phyloP scores from a whole-genome alignment of 2,329 filamentous ascomycete genomes.

The Chrysoporthe deuterocubensis region DNA sequence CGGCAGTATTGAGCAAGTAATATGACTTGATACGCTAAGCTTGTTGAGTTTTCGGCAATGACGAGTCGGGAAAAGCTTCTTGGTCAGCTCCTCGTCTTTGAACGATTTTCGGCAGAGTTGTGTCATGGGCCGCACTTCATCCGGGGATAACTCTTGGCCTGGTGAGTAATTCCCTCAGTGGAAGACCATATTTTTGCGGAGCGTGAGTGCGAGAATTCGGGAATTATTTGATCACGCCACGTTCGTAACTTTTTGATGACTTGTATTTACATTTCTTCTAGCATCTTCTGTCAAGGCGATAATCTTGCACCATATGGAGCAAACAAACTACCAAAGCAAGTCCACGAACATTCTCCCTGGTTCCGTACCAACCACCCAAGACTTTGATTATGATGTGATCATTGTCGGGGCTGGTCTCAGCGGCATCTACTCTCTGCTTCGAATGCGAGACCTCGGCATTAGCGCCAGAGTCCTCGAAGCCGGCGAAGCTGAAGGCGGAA shows the following conservation, averaged over 20 bases:
- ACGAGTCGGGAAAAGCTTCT: constrained; percentile 4
- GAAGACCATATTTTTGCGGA: neutral
- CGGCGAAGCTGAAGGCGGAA: constrained; percentile 14
- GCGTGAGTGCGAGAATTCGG: neutral
- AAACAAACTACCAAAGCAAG: neutral
- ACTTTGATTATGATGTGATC: constrained; percentile 14
- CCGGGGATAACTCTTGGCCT: no score
- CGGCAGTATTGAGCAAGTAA: no score
- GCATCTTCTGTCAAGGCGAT: neutral
- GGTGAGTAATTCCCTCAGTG: no score
- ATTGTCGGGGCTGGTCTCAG: constrained; percentile 24
- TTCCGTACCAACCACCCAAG: neutral
- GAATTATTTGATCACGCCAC: neutral
- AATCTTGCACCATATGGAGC: neutral
- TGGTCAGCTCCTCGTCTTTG: neutral
- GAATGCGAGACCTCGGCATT: constrained; percentile 15
- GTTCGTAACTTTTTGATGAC: neutral
- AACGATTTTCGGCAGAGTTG: no score
- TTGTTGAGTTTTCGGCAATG: neutral
- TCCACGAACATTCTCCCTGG: neutral
- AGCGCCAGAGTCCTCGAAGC: constrained; percentile 16
- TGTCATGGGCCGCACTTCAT: no score
- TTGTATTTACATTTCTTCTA: neutral
- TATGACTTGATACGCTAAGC: neutral
- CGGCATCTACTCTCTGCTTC: constrained; percentile 19